A percentile compares a stretch with the other conserved stretches of the same genome.
Conservation (phyloP, 2,329 filamentous ascomycete species). For the Coniochaeta sp. region DNA sequence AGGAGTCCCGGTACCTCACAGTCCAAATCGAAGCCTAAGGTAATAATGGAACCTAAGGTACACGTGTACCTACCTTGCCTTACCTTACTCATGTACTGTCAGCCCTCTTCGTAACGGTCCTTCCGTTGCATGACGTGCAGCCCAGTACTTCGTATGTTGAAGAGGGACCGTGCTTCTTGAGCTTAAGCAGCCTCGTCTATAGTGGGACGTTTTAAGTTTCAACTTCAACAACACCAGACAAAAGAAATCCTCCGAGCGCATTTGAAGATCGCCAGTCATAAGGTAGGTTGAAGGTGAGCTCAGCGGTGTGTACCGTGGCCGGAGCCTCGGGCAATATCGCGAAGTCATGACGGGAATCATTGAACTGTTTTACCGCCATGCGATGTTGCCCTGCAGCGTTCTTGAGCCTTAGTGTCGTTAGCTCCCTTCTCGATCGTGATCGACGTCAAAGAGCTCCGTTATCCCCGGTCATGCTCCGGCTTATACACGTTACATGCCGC, state of each 20-base stretch:
- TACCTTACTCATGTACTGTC: neutral
- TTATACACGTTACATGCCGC: neutral
- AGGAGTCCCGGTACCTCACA: too few species aligned
- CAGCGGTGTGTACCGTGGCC: too few species aligned
- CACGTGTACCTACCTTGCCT: neutral
- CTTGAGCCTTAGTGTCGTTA: neutral
- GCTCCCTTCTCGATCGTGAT: neutral
- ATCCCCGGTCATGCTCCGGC: neutral
- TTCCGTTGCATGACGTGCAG: neutral
- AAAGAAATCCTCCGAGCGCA: too few species aligned
- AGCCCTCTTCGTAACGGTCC: neutral
- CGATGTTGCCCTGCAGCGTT: neutral
- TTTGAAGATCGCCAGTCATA: too few species aligned
- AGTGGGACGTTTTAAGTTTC: neutral
- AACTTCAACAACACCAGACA: neutral
- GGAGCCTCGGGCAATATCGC: neutral
- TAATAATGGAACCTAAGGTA: too few species aligned
- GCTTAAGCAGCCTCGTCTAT: neutral
- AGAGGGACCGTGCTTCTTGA: neutral
- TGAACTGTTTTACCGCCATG: neutral
- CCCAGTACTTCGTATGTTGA: too few species aligned
- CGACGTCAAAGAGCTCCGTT: neutral
- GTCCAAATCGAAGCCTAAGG: too few species aligned
- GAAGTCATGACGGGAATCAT: neutral
- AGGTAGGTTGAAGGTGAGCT: too few species aligned